A percentile compares a stretch with the other conserved stretches of the same genome.
phyloP scores from a whole-genome alignment of 805 yeast species.

The Huiozyma sinensis region DNA sequence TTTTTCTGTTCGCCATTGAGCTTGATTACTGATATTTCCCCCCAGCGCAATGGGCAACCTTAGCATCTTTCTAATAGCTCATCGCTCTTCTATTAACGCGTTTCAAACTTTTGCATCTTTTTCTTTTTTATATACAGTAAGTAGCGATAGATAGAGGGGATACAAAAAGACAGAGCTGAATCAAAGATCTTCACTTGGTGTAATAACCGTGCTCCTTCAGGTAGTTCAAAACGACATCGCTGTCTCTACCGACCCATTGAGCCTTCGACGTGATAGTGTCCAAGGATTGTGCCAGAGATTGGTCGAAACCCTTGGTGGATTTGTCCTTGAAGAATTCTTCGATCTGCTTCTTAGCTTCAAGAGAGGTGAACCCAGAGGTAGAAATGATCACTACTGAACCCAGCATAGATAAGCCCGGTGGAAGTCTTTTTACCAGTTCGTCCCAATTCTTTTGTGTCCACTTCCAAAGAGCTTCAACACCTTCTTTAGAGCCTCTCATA shows the following conservation, averaged over 20 bases:
- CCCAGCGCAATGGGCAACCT: too few species aligned
- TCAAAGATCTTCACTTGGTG: not conserved
- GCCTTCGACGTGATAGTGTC: constrained; percentile 47
- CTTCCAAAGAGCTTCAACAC: constrained; percentile 59
- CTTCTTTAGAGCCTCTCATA: constrained; percentile 48
- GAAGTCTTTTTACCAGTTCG: constrained; percentile 49
- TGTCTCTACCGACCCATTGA: constrained; percentile 49
- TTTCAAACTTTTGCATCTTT: not conserved
- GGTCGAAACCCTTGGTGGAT: constrained; percentile 52
- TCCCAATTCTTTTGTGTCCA: constrained; percentile 74
- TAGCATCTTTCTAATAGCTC: too few species aligned
- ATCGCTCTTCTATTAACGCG: not conserved
- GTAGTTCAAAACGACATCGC: constrained; percentile 38
- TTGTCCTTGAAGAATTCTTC: constrained; percentile 39
- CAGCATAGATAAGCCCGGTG: constrained; percentile 72
- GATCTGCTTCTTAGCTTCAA: constrained; percentile 40
- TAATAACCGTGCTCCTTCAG: constrained; percentile 29
- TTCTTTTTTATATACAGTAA: not conserved
- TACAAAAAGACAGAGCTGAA: not conserved
- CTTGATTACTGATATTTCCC: too few species aligned
- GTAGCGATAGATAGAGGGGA: not conserved
- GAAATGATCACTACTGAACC: constrained; percentile 57
- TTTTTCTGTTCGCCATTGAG: not conserved
- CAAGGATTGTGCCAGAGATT: constrained; percentile 51
- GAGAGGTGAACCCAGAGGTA: constrained; percentile 50